phyloP scores from a whole-genome alignment of 176 grass and related monocot species.

The Musa schizocarpa region DNA sequence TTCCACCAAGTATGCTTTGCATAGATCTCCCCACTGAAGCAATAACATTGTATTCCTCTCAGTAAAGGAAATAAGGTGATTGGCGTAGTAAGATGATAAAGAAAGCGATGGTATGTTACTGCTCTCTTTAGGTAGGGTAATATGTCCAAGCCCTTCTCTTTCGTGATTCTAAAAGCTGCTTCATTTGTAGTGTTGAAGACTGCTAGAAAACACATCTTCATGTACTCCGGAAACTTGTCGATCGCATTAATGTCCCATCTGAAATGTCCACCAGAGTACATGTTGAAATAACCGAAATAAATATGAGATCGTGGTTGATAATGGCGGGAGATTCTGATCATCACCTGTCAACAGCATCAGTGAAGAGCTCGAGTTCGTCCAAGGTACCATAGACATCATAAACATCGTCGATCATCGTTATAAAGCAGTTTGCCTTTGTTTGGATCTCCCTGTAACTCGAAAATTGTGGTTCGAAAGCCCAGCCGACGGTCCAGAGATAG shows the following conservation, averaged over 20 bases:
- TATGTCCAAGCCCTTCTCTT: conserved; percentile 7
- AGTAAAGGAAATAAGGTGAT: no score
- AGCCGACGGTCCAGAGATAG: conserved; percentile 5
- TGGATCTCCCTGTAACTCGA: neutral
- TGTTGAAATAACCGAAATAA: no score
- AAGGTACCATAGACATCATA: conserved; percentile 26
- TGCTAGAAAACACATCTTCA: conserved; percentile 17
- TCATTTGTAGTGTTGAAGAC: conserved; percentile 16
- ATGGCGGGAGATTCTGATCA: neutral
- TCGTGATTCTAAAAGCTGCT: neutral
- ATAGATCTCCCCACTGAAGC: conserved; percentile 28
- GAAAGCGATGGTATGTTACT: neutral
- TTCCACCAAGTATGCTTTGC: conserved; percentile 24
- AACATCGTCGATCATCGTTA: conserved; percentile 19
- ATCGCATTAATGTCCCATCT: conserved; percentile 17
- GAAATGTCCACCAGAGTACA: neutral
- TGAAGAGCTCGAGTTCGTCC: conserved; percentile 29
- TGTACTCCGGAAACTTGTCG: conserved; percentile 14
- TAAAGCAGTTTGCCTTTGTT: neutral
- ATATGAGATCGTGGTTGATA: neutral
- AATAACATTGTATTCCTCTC: neutral
- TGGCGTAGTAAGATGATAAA: neutral
- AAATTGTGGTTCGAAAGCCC: conserved; percentile 4
- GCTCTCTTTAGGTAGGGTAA: conserved; percentile 19
- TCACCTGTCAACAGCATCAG: conserved; percentile 17